phyloP scores from a whole-genome alignment of 805 yeast genomes.

The Wickerhamomyces bisporus region DNA sequence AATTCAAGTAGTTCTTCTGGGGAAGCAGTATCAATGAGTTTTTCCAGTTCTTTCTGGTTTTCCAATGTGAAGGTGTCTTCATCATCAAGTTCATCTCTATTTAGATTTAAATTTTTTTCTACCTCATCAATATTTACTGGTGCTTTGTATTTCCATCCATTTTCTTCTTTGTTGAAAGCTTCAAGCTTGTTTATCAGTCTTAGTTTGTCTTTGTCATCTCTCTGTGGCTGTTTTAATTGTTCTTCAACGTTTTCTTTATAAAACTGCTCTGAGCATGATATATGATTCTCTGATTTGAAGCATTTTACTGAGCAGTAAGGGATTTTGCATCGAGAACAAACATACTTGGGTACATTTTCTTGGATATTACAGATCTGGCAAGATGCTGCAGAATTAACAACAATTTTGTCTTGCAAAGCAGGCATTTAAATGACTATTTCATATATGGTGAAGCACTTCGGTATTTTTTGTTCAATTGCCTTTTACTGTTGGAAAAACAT shows the following conservation, averaged over 20 bases:
- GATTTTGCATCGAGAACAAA: conserved; percentile 5
- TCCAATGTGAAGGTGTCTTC: conserved; percentile 4
- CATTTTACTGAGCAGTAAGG: conserved; percentile 9
- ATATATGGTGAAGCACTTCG: too few species aligned
- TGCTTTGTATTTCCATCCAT: conserved; percentile 6
- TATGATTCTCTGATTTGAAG: conserved; percentile 7
- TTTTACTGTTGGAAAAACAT: too few species aligned
- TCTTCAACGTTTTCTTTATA: conserved; percentile 3
- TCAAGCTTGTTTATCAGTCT: conserved; percentile 3
- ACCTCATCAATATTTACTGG: background rate
- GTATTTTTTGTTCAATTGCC: too few species aligned
- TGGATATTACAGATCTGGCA: background rate
- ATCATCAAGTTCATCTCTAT: conserved; percentile 1
- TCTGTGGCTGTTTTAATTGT: background rate
- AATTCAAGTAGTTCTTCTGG: conserved; percentile 1
- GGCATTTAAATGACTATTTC: too few species aligned
- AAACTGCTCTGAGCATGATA: conserved; percentile 5
- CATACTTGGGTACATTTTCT: conserved; percentile 2
- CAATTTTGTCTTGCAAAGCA: too few species aligned
- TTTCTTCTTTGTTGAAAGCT: background rate
- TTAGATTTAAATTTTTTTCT: background rate
- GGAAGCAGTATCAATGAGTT: conserved; percentile 4
- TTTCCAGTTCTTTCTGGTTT: conserved; percentile 2
- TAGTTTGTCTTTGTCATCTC: conserved; percentile 3
- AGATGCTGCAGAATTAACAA: too few species aligned